phyloP scores from a whole-genome alignment of 331 rosid species.

The Acacia pycnantha region DNA sequence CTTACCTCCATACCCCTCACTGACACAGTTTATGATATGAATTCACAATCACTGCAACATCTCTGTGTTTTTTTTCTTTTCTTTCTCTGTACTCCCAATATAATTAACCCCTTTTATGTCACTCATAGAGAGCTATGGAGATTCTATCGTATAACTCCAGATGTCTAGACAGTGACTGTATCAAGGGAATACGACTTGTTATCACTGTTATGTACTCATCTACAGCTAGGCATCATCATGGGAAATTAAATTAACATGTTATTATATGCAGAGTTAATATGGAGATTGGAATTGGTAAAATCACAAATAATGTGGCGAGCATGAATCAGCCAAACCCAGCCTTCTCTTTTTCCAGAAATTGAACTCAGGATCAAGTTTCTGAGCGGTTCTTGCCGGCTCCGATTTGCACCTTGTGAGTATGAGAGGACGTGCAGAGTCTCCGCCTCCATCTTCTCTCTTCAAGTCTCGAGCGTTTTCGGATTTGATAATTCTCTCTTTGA shows the following conservation, averaged over 20 bases:
- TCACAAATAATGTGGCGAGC: constrained; percentile 44
- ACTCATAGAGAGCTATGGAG: constrained; percentile 24
- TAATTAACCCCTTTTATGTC: constrained; percentile 10
- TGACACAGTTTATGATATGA: constrained; percentile 21
- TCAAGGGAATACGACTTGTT: background rate
- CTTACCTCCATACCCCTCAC: background rate
- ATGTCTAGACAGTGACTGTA: constrained; percentile 20
- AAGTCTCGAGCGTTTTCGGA: constrained; percentile 34
- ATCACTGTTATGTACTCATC: constrained; percentile 22
- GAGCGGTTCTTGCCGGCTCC: constrained; percentile 65
- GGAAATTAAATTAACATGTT: background rate
- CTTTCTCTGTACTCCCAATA: background rate
- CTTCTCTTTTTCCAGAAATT: constrained; percentile 49
- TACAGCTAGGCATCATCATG: background rate
- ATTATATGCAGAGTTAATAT: background rate
- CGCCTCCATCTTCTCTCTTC: constrained; percentile 26
- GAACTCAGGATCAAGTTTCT: constrained; percentile 51
- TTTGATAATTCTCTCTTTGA: constrained; percentile 28
- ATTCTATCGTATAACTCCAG: constrained; percentile 36
- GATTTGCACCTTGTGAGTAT: constrained; percentile 86
- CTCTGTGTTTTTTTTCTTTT: background rate
- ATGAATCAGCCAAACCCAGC: constrained; percentile 47
- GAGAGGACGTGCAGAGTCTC: constrained; percentile 40
- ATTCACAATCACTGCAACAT: background rate
- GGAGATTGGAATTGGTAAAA: constrained; percentile 30